Base-by-base conservation (phyloP, 2,329 filamentous ascomycete genomes). In the Alternaria postmessia region DNA sequence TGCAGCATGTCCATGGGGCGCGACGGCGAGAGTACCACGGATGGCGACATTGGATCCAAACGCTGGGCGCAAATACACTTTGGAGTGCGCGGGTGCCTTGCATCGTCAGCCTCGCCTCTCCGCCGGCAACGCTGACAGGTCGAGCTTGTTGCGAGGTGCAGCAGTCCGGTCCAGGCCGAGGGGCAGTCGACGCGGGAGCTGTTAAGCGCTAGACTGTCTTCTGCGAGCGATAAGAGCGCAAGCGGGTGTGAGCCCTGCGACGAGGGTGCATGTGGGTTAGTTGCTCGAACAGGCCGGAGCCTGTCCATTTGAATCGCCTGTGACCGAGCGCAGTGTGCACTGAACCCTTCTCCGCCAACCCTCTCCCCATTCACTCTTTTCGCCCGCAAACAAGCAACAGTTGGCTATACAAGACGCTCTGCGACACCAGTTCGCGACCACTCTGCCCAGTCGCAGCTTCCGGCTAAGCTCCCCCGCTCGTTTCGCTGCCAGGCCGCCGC, bases 181-280 rank as follows among this genome's bases (percentile, higher is more conserved):
- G 47, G 42, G 54, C 24, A 26, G 44, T 51, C 47, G 39, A 42
- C 52, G 62, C 66, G 64, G 64, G 63, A 67, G 58, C 56, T 57
- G 51, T 58, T 36, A 44, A 26, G 61, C 65, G 59, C 67, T 70
- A 70, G 55, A 38, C 67, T 32, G 52, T 54, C 44, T 62, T 59
- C 54, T 36, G 30, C 51, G 55, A 59, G 63, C 63, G 69, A 71
- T 71, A 71, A 70, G 67, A 63, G 64, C 59, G 63, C 63, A 61
- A 65, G 60, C 63, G 51, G 64, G 62, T 62, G 59, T 59, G 59
- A 58, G 62, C 56, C 65, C 60, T 59, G 59, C 59, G 61, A 63
- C 59, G 56, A 61, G 59, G 51, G 63, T 65, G 59, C 54, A 64
- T 68, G 42, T 63, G 64, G 67, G 54, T 57, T 66, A 65, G 66